phyloP scores from a whole-genome alignment of 495 filamentous ascomycete genomes.

The Penicillium odoratum region DNA sequence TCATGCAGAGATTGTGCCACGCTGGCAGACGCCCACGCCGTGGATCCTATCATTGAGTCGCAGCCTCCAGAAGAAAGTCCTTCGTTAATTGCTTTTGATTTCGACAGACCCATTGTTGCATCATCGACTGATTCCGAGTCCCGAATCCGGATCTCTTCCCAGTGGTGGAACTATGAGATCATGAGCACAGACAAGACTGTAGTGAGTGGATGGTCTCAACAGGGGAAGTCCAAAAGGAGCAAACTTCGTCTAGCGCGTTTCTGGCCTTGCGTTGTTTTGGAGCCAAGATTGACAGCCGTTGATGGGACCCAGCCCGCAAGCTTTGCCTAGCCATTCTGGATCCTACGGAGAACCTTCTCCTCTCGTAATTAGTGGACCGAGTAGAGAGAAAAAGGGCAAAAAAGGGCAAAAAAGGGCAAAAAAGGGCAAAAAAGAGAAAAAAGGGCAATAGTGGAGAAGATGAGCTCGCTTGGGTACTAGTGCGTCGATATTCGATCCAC shows the following conservation, averaged over 20 bases:
- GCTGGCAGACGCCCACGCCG: conserved; percentile 1
- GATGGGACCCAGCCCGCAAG: conserved; percentile 17
- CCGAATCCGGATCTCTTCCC: conserved; percentile 9
- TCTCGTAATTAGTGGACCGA: conserved; percentile 3
- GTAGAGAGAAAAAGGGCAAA: too few relatives aligned
- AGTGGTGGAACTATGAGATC: conserved; percentile 28
- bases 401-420: conserved; percentile 1
- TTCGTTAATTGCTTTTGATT: conserved; percentile 6
- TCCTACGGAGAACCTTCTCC: conserved; percentile 12
- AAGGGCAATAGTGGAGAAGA: neutral
- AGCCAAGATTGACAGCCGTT: conserved; percentile 29
- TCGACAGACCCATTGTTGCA: conserved; percentile 9
- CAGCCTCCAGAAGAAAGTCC: neutral
- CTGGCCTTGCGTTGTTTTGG: conserved; percentile 15
- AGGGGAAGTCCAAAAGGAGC: conserved; percentile 6
- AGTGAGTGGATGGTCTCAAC: neutral
- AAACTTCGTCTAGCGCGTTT: conserved; percentile 16
- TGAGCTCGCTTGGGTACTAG: conserved; percentile 5
- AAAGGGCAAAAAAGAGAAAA: neutral
- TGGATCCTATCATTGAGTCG: neutral
- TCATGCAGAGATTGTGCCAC: conserved; percentile 3
- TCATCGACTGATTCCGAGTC: conserved; percentile 4
- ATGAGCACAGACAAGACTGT: conserved; percentile 22
- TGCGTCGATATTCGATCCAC: conserved; percentile 7
- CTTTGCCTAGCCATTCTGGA: conserved; percentile 16